Percentiles rank a stretch among this genome's conserved stretches.
Evolutionary conservation across 2,329 filamentous ascomycete genomes (phyloP).

Genomic region (Madurella mycetomatis): DNA sequence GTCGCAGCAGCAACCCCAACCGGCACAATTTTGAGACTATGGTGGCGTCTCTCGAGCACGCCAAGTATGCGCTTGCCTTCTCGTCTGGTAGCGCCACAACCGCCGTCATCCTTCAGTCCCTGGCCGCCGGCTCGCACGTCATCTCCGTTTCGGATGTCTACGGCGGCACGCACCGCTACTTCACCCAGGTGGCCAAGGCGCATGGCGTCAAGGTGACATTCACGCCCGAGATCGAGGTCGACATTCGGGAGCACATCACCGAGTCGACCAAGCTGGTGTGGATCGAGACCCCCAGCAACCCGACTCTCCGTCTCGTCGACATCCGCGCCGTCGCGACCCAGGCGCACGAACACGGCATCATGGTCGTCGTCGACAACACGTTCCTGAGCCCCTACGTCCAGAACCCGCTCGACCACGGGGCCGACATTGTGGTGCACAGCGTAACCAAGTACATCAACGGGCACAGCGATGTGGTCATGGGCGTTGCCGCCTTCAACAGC

Average conservation of each 20-base stretch:
- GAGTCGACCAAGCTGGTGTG: constrained; percentile 90
- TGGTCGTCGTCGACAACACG: constrained; percentile 99
- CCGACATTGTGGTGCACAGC: constrained; percentile 93
- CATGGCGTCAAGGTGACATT: constrained; percentile 95
- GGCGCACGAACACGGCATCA: constrained; percentile 82
- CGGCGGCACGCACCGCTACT: constrained; percentile 96
- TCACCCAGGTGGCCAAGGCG: constrained; percentile 93
- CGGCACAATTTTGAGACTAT: constrained; percentile 89
- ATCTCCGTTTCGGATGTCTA: constrained; percentile 97
- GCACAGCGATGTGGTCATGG: constrained; percentile 96
- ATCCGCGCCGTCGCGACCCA: constrained; percentile 78
- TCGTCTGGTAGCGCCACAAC: constrained; percentile 92
- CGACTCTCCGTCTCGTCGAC: constrained; percentile 87
- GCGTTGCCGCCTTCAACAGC: constrained; percentile 90
- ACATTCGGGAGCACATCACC: constrained; percentile 79
- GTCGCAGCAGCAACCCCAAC: constrained; percentile 90
- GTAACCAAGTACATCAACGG: constrained; percentile 99
- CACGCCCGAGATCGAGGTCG: constrained; percentile 83
- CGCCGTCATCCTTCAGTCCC: constrained; percentile 85
- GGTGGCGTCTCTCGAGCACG: constrained; percentile 87
- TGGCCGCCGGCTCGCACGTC: constrained; percentile 87
- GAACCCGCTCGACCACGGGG: constrained; percentile 90
- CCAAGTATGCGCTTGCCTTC: constrained; percentile 89
- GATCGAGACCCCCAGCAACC: constrained; percentile 96
- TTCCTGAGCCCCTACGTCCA: constrained; percentile 96